phyloP scores from a whole-genome alignment of 495 filamentous ascomycete genomes.

The Penicillium diatomitis region DNA sequence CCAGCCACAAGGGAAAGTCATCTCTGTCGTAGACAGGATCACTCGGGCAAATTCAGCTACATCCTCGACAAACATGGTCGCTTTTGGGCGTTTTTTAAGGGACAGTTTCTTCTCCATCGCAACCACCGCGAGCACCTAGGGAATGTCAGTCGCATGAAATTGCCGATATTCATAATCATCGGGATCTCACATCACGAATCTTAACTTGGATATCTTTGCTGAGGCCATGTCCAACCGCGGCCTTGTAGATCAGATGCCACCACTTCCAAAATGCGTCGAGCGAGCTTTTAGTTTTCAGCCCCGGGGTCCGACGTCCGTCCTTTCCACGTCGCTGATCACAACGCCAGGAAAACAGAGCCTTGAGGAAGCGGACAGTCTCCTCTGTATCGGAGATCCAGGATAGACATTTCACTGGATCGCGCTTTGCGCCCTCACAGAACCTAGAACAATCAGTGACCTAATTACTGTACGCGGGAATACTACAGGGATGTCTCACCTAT shows the following conservation, averaged over 20 bases:
- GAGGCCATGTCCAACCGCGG: constrained; percentile 10
- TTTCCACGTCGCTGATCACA: constrained; percentile 25
- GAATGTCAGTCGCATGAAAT: constrained; percentile 6
- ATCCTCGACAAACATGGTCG: constrained; percentile 29
- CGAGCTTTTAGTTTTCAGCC: constrained; percentile 23
- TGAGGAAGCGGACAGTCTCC: constrained; percentile 22
- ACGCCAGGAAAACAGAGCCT: constrained; percentile 10
- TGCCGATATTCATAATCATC: constrained; percentile 2
- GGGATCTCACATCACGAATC: constrained; percentile 11
- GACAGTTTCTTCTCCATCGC: constrained; percentile 16
- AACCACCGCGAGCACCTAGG: constrained; percentile 17
- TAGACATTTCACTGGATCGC: constrained; percentile 15
- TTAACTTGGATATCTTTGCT: constrained; percentile 20
- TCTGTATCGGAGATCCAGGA: constrained; percentile 18
- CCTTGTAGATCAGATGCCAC: constrained; percentile 23
- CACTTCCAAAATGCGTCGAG: constrained; percentile 32
- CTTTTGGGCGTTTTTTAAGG: constrained; percentile 14
- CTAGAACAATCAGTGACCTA: constrained; percentile 11
- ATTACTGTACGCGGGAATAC: background rate
- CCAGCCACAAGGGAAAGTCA: constrained; percentile 25
- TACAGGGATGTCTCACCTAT: constrained; percentile 11
- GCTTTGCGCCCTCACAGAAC: constrained; percentile 11
- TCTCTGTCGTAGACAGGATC: constrained; percentile 25
- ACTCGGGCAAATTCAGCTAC: constrained; percentile 22
- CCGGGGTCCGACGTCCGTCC: constrained; percentile 17